Evolutionary conservation across 805 yeast genomes (phyloP), one percentile per base, ranked within the genome.

Genomic region (Zygosaccharomyces rouxii): DNA sequence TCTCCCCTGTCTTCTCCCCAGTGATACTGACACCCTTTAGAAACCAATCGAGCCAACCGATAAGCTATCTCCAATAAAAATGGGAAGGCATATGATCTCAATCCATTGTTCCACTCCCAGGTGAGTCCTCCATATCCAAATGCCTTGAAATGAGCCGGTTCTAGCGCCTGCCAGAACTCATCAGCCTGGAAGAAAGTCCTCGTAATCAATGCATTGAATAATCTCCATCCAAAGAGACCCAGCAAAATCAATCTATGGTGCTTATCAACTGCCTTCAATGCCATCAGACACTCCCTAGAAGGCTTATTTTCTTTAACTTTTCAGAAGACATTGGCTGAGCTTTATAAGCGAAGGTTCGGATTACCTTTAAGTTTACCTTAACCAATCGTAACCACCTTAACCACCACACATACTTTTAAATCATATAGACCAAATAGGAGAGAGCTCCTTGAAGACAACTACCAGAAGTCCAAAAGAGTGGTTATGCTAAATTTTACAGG

Each of bases 181-280:
- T 94, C 99, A 0, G 99, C 92, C 65, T 94, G 99, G 69, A 94
- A 94, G 62, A 81, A 94, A 0, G 98, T 89, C 47, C 63, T 63
- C 4, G 80, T 77, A 1, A 81, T 64, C 21, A 86, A 60, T 0
- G 95, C 79, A 65, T 89, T 89, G 57, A 78, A 28, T 7, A 83
- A 52, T 35, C 96, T 67, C n/a, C 76, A 54, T 0, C 71, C 43
- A 2, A 79, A 48, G 5, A 79, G 54, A 45, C 60, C 59, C 18
- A 60, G 59, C 3, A 66, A 41, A 18, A 53, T 19, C 49, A 39
- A 56, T 26, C 9, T 49, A 43, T 13, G 38, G 38, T 9, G 55
- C 28, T 11, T 41, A 2, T 29, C 23, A 23, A 19, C 6, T 7
- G n/a, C 14, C 23, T 26, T n/a, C 4, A 28, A n/a, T 11, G 7